Conservation (phyloP, 176 grass and related monocot genomes). For the Avena eriantha region DNA sequence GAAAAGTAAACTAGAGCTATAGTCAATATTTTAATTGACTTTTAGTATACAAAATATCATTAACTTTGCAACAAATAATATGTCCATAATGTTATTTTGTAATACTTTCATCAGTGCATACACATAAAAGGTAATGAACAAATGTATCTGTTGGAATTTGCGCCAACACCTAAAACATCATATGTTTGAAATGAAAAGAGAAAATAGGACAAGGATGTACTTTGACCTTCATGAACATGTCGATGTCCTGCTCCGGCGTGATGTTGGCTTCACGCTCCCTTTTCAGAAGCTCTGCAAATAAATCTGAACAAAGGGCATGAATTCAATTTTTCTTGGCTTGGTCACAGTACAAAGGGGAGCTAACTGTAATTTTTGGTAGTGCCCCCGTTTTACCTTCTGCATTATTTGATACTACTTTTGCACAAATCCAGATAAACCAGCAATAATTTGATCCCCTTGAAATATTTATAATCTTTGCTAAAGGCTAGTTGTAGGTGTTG, state of each 20-base stretch:
- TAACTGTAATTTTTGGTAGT: background rate
- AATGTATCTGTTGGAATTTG: background rate
- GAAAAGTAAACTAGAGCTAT: background rate
- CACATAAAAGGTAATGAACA: background rate
- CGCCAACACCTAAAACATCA: background rate
- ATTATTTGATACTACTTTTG: background rate
- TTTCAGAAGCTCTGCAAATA: slow-evolving; percentile 59
- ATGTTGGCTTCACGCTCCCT: slow-evolving; percentile 58
- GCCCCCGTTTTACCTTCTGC: background rate
- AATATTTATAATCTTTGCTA: background rate
- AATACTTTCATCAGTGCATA: background rate
- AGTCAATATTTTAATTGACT: background rate
- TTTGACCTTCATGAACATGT: slow-evolving; percentile 68
- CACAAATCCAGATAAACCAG: background rate
- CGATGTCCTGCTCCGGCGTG: slow-evolving; percentile 61
- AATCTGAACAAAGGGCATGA: slow-evolving; percentile 43
- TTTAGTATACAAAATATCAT: background rate
- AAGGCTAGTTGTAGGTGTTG: background rate
- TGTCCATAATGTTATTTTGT: background rate
- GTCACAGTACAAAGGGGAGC: background rate
- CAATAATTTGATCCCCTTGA: background rate
- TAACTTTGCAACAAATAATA: background rate
- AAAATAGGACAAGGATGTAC: background rate
- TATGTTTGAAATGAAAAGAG: background rate
- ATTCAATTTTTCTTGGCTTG: background rate